These are phyloP conservation scores for Leucocoprinus birnbaumii DNA, from an alignment of 768 basidiomycete genomes.

Conservation along the genomic window DNA sequence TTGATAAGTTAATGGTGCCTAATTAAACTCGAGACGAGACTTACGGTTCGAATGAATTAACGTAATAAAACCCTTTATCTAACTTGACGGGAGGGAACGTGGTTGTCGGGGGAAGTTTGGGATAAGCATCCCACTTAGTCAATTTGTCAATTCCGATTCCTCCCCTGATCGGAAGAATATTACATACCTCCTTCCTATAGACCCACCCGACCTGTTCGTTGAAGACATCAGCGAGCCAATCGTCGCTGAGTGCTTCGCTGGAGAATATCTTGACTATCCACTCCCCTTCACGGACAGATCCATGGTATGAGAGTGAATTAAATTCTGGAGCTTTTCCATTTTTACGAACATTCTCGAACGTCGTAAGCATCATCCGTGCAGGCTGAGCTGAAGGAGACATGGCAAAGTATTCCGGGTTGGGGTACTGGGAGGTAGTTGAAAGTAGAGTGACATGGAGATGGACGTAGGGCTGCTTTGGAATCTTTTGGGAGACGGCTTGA, in stretches of 20 bases:
- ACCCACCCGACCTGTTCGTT: slow-evolving; percentile 74
- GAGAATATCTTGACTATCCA: slow-evolving; percentile 92
- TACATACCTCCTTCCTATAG: slow-evolving; percentile 66
- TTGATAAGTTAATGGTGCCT: slow-evolving; percentile 1
- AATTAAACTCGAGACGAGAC: slow-evolving; percentile 25
- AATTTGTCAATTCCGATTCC: background rate
- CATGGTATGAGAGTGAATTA: slow-evolving; percentile 84
- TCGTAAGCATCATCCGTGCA: slow-evolving; percentile 73
- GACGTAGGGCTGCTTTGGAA: slow-evolving; percentile 75
- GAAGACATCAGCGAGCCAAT: slow-evolving; percentile 69
- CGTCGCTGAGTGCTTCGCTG: slow-evolving; percentile 55
- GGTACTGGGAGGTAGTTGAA: slow-evolving; percentile 63
- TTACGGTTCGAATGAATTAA: slow-evolving; percentile 89
- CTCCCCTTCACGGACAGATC: slow-evolving; percentile 47
- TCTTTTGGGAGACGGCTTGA: slow-evolving; percentile 40
- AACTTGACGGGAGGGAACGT: slow-evolving; percentile 78
- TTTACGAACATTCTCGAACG: slow-evolving; percentile 54
- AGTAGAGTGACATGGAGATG: slow-evolving; percentile 88
- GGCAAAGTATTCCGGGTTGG: slow-evolving; percentile 70
- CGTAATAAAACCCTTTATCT: slow-evolving; percentile 80
- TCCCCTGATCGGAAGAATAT: slow-evolving; percentile 2
- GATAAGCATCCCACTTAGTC: slow-evolving; percentile 77
- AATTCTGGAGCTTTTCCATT: slow-evolving; percentile 71
- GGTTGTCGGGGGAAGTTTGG: slow-evolving; percentile 62
- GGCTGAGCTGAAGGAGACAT: slow-evolving; percentile 39